A percentile compares a stretch with the other conserved stretches of the same genome.
Evolutionary conservation across 441 rosid species (phyloP).

Genomic region (Syzygium syzygioides): DNA sequence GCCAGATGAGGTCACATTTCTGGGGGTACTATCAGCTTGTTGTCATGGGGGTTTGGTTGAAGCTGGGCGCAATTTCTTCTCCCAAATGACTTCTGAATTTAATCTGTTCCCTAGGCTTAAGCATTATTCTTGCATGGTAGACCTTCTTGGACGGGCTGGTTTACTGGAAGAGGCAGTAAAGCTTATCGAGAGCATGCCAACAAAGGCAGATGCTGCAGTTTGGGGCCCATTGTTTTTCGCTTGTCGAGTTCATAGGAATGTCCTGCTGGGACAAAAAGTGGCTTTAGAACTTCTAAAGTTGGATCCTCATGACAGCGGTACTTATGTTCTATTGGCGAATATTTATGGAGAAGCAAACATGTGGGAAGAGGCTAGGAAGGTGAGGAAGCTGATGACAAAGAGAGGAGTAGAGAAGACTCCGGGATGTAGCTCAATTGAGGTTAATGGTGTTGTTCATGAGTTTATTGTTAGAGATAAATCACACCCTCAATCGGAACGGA

Average conservation of each 20-base stretch:
- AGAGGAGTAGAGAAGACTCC: conserved; percentile 81
- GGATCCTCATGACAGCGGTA: conserved; percentile 74
- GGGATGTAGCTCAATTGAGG: conserved; percentile 76
- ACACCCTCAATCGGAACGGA: conserved; percentile 35
- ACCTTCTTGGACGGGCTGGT: conserved; percentile 83
- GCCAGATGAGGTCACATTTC: conserved; percentile 82
- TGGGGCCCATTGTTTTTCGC: conserved; percentile 89
- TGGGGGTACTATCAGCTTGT: conserved; percentile 74
- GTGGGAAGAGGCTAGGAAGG: conserved; percentile 60
- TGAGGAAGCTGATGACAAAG: conserved; percentile 63
- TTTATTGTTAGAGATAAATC: conserved; percentile 72
- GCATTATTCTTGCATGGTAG: conserved; percentile 90
- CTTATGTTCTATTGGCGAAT: conserved; percentile 62
- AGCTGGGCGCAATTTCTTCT: conserved; percentile 56
- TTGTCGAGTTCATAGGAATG: conserved; percentile 59
- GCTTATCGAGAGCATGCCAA: conserved; percentile 64
- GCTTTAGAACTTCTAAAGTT: conserved; percentile 70
- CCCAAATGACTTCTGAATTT: conserved; percentile 56
- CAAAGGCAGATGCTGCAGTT: conserved; percentile 60
- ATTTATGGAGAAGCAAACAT: conserved; percentile 72
- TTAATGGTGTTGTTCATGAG: conserved; percentile 51
- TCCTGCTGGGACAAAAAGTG: conserved; percentile 62
- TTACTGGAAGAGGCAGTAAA: conserved; percentile 62
- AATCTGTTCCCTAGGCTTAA: conserved; percentile 47
- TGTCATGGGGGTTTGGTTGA: conserved; percentile 84